Base-by-base conservation (phyloP, 768 basidiomycete species). In the Dentipellis sp. region DNA sequence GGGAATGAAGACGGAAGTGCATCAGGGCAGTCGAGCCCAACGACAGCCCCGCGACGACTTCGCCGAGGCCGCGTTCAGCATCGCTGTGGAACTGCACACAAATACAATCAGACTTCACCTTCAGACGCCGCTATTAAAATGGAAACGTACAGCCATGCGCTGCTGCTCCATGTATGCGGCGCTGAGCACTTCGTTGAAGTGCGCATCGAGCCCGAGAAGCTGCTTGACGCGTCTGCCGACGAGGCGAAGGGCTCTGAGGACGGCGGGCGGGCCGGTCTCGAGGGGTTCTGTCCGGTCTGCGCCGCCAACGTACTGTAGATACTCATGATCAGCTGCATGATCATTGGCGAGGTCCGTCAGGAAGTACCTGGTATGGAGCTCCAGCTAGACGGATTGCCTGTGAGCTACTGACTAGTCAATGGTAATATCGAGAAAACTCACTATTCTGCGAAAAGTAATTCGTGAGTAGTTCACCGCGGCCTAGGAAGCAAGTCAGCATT, bases 401-500 rank as follows among this genome's bases (percentile, higher is more conserved):
- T 37, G 38, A 39, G 52, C 22, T 38, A 49, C 17, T 53, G 38
- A 46, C 50, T 29, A 34, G 19, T 17, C 36, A 16, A 10, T 38
- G 37, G 39, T 52, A 55, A 53, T 4, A 35, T 56, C n/a, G 17
- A 22, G 29, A 17, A 48, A 17, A 69, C 82, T 65, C 65, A 88
- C 89, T 81, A 56, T 91, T 91, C 60, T 91, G 89, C 12, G 89
- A 91, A 63, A 91, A 91, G 63, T 91, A 91, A 63, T 88, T 86
- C 4, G 89, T 85, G 50, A 91, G 70, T 3, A 91, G 68, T 3
- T 75, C 66, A 7, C 89, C 89, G 42, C 87, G 80, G 62, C 80
- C 88, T 91, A 55, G 6, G 29, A 11, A 49, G 19, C 21, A 10
- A 6, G 7, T 1, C 14, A 51, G 55, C 58, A 56, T 53, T 58